Base-by-base conservation (phyloP, 2,329 filamentous ascomycete species). In the Botrytis hyacinthi region DNA sequence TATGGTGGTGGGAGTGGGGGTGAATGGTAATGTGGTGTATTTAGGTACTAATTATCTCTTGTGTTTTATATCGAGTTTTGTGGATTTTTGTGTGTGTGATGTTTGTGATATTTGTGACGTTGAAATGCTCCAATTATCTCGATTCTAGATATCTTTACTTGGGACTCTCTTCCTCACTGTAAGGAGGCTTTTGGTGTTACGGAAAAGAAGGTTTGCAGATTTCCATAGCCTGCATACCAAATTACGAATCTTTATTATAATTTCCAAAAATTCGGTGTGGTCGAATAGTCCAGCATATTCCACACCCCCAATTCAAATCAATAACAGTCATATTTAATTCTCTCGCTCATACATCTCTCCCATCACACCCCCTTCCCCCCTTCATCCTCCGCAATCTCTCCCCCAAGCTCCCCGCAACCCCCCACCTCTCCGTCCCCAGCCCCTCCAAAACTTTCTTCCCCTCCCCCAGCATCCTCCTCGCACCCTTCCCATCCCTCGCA, bases 381-480 rank as follows among this genome's bases (percentile, higher is more conserved):
- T n/a, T 10, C 1, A 67, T 16, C 29, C 44, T 67, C 63, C 6
- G 3, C 63, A 67, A 37, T 20, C 5, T 35, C 18, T 67, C 63
- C 20, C 9, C 29, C 20, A 35, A 26, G 44, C n/a, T 48, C 29
- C 63, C 14, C 3, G 10, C 63, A 4, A 26, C 7, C 29, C 63
- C 32, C 63, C 29, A 48, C 63, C 32, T 63, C 37, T 4, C 5
- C 0, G 2, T 14, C 9, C 61, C 61, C 4, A 44, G 9, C 29
- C 12, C 16, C 7, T 18, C 20, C 63, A 67, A 67, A 22, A 67
- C 35, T 5, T 18, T 57, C 12, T 80, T 81, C 5, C 84, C 84
- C 74, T 84, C 7, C 83, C 82, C 3, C 84, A 51, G 26, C 48
- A 51, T 51, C 26, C 46, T 51, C 46, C 22, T 84, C 7, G 84